Evolutionary conservation across 1,139 yeast species (phyloP).

Genomic region (Blastobotrys apis): DNA sequence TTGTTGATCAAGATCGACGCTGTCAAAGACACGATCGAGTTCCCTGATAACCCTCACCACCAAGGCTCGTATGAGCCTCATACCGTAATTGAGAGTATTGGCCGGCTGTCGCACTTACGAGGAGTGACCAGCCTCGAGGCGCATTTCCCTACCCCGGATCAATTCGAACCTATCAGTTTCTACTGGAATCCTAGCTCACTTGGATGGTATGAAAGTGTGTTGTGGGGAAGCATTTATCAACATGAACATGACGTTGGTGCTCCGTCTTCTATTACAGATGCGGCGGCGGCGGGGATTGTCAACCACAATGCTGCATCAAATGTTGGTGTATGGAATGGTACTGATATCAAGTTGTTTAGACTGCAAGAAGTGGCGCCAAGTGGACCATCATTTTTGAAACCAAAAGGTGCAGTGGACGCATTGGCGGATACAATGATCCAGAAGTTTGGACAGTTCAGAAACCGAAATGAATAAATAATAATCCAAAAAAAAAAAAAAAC

Average conservation of each 20-base stretch:
- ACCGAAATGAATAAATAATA: constrained; percentile 1
- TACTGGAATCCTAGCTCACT: constrained; percentile 60
- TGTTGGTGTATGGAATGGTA: constrained; percentile 54
- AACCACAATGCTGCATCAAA: constrained; percentile 18
- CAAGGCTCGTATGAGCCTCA: constrained; percentile 23
- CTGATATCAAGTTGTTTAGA: constrained; percentile 57
- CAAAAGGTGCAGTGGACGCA: constrained; percentile 49
- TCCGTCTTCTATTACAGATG: constrained; percentile 15
- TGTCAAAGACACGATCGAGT: constrained; percentile 17
- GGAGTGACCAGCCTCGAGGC: constrained; percentile 22
- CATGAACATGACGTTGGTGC: constrained; percentile 34
- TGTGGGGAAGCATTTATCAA: constrained; percentile 63
- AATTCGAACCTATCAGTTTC: constrained; percentile 50
- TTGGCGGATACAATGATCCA: constrained; percentile 44
- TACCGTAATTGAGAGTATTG: constrained; percentile 26
- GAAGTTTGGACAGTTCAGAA: constrained; percentile 25
- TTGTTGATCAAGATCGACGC: constrained; percentile 16
- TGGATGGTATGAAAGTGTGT: constrained; percentile 71
- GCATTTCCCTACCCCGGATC: constrained; percentile 18
- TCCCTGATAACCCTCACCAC: constrained; percentile 4
- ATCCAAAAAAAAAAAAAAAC: too few species aligned
- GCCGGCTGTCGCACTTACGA: constrained; percentile 20
- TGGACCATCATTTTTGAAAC: constrained; percentile 40
- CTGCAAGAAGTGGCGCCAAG: constrained; percentile 44
- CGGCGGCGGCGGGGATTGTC: constrained; percentile 19